Conservation (phyloP, 306 rosid genomes). For the Quercus parvula region DNA sequence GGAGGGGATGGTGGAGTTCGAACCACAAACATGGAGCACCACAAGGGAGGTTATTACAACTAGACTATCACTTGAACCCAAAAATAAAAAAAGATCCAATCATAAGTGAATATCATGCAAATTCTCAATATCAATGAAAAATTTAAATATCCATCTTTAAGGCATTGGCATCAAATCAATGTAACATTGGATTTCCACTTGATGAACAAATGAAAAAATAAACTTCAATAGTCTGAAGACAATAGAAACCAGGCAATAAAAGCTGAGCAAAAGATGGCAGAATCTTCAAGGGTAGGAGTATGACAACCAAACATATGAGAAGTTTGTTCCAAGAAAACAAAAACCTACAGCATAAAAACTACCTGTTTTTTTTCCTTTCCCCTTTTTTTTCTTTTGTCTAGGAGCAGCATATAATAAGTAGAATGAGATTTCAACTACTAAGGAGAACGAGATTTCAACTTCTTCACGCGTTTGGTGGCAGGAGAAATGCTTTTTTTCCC, state of each 20-base stretch:
- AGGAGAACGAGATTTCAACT: conserved; percentile 47
- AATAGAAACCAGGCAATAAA: not conserved
- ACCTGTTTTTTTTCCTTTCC: too few species aligned
- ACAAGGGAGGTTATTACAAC: too few species aligned
- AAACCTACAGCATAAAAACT: not conserved
- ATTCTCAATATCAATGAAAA: not conserved
- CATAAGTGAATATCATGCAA: not conserved
- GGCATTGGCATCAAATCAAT: not conserved
- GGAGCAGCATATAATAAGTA: conserved; percentile 17
- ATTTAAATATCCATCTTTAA: not conserved
- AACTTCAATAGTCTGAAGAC: not conserved
- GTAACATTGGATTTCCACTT: not conserved
- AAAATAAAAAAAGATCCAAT: too few species aligned
- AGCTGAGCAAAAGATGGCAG: not conserved
- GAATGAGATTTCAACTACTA: conserved; percentile 34
- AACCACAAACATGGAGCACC: too few species aligned
- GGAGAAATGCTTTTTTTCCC: conserved; percentile 41
- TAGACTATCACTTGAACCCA: too few species aligned
- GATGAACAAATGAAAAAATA: conserved; percentile 33
- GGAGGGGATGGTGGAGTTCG: too few species aligned
- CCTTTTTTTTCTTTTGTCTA: not conserved
- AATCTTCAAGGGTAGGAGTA: not conserved
- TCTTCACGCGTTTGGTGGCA: conserved; percentile 66
- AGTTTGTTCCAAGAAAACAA: not conserved
- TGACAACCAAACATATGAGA: not conserved